Conservation (phyloP, 2,329 filamentous ascomycete genomes). For the Aphanocladium album region DNA sequence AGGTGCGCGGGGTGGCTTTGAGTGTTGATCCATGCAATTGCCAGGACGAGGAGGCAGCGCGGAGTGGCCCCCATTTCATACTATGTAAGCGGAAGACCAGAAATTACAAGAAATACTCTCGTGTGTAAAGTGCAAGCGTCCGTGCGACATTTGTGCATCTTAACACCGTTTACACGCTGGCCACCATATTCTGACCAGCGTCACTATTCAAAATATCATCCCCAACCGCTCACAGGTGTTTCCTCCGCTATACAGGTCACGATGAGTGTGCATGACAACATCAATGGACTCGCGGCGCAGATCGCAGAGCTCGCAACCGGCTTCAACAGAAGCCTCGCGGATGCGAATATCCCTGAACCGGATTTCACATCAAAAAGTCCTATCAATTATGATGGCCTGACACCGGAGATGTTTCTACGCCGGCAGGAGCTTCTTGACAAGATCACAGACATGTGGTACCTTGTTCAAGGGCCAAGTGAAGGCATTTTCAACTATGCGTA, state of each 20-base stretch:
- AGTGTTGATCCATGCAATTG: no score
- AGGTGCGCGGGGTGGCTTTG: no score
- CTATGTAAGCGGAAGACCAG: no score
- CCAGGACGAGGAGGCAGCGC: no score
- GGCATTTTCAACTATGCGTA: constrained; percentile 43
- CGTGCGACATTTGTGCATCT: no score
- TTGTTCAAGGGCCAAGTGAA: constrained; percentile 45
- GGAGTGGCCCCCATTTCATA: no score
- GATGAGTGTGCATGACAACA: constrained; percentile 30
- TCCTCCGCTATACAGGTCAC: background rate
- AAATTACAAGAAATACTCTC: no score
- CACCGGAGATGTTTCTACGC: constrained; percentile 37
- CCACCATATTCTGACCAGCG: no score
- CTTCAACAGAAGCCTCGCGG: constrained; percentile 35
- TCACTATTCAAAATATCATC: no score
- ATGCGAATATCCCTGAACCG: constrained; percentile 37
- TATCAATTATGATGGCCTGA: constrained; percentile 35
- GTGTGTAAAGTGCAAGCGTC: no score
- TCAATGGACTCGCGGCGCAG: constrained; percentile 39
- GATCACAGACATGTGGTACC: constrained; percentile 40
- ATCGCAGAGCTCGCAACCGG: constrained; percentile 38
- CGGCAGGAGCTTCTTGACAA: constrained; percentile 40
- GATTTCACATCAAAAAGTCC: constrained; percentile 41
- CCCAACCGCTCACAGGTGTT: no score
- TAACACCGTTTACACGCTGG: no score